These are phyloP conservation scores for Hypoxylon sp. DNA, from an alignment of 2,329 filamentous ascomycete genomes.

Conservation along the genomic window DNA sequence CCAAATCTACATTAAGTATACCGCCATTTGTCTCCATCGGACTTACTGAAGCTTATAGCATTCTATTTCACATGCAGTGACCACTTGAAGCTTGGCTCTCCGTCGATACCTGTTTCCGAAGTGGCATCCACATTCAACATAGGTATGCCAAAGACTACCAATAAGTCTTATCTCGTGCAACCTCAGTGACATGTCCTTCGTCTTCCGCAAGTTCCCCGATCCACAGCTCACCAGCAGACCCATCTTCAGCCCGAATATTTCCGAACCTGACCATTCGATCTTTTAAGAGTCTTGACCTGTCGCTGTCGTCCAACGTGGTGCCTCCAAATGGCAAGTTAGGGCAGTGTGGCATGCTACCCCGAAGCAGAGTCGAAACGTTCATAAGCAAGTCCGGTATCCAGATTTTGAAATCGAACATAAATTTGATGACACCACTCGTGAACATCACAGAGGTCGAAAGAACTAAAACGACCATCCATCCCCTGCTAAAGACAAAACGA, in stretches of 20 bases:
- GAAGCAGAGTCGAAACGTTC: constrained; percentile 23
- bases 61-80: neutral
- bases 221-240: constrained; percentile 15
- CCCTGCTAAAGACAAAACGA: constrained; percentile 7
- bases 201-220: constrained; percentile 15
- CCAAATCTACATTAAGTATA: neutral
- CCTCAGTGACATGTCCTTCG: constrained; percentile 1
- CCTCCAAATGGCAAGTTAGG: constrained; percentile 10
- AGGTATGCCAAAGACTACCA: neutral
- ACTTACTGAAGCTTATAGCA: neutral
- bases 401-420: constrained; percentile 2
- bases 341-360: constrained; percentile 6
- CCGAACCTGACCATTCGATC: constrained; percentile 12
- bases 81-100: too few species aligned
- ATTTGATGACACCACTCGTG: constrained; percentile 11
- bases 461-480: constrained; percentile 13
- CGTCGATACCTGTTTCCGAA: neutral
- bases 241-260: constrained; percentile 12
- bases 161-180: neutral
- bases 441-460: constrained; percentile 20
- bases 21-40: neutral
- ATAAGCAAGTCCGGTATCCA: constrained; percentile 28
- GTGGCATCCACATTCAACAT: neutral
- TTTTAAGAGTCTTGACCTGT: constrained; percentile 11
- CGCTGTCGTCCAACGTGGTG: constrained; percentile 15